Percentiles rank a stretch among this genome's conserved stretches.
Conservation (phyloP, 2,329 filamentous ascomycete genomes). For the Aspergillus glaucus region DNA sequence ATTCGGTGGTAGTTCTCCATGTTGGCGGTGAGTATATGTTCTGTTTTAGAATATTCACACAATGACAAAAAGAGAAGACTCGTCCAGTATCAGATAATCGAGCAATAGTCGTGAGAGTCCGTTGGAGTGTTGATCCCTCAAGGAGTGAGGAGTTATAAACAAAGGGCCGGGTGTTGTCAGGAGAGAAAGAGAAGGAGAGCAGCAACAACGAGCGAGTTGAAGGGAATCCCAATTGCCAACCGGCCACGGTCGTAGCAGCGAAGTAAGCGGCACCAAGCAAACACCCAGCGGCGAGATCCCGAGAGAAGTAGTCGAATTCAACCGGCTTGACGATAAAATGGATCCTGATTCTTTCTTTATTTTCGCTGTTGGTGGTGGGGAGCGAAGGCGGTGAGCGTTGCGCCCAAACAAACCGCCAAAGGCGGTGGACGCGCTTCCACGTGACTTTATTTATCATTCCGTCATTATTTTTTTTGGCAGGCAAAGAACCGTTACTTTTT, state of each 20-base stretch:
- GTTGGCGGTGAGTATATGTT: conserved; percentile 10
- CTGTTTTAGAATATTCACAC: not conserved
- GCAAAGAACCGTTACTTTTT: no score
- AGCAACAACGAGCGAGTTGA: conserved; percentile 8
- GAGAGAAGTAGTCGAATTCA: not conserved
- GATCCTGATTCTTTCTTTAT: conserved; percentile 13
- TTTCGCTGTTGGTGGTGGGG: conserved; percentile 35
- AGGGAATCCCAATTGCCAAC: conserved; percentile 5
- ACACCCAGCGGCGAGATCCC: conserved; percentile 1
- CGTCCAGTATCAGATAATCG: not conserved
- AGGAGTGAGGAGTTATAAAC: conserved; percentile 3
- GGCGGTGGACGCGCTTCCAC: conserved; percentile 25
- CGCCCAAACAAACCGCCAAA: conserved; percentile 19
- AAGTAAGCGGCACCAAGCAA: conserved; percentile 1
- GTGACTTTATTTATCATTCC: conserved; percentile 4
- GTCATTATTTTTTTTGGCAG: not conserved
- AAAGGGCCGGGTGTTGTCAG: conserved; percentile 10
- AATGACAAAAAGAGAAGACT: conserved; percentile 4
- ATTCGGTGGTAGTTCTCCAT: conserved; percentile 98
- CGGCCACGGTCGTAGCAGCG: not conserved
- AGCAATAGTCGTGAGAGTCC: not conserved
- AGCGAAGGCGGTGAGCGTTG: conserved; percentile 39
- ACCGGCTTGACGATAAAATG: not conserved
- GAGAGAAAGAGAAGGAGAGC: conserved; percentile 12
- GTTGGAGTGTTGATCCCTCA: conserved; percentile 4